Conservation (phyloP, 371 early-diverging fungal species). For the Mortierella sp. region DNA sequence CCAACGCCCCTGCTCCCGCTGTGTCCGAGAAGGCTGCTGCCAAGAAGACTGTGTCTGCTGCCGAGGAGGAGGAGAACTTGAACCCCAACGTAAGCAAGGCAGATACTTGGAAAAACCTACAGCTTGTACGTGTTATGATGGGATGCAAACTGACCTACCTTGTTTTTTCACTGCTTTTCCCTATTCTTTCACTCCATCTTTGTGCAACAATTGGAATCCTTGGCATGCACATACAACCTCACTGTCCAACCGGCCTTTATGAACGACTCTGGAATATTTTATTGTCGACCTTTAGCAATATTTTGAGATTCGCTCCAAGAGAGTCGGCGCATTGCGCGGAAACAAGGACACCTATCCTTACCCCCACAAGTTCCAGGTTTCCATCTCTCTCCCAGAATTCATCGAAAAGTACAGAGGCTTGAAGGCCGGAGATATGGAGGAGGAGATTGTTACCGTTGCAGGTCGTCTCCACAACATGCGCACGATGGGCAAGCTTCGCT, state of each 20-base stretch:
- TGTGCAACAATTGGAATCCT: too few species aligned
- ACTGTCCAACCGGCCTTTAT: too few species aligned
- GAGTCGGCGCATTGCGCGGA: conserved; percentile 83
- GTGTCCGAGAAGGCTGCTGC: conserved; percentile 59
- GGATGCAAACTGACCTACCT: background rate
- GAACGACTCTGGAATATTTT: too few species aligned
- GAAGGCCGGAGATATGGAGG: conserved; percentile 78
- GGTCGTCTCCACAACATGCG: conserved; percentile 94
- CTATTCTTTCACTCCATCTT: background rate
- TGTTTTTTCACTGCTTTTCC: background rate
- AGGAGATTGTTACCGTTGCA: conserved; percentile 82
- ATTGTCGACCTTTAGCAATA: conserved; percentile 91
- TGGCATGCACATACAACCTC: too few species aligned
- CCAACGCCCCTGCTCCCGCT: conserved; percentile 67
- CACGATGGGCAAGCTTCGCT: conserved; percentile 90
- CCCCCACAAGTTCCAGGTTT: conserved; percentile 98
- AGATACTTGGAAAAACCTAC: too few species aligned
- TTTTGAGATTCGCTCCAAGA: conserved; percentile 95
- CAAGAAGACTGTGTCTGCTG: conserved; percentile 70
- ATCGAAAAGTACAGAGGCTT: conserved; percentile 84
- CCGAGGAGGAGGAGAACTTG: conserved; percentile 83
- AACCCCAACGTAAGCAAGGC: conserved; percentile 80
- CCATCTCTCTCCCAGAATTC: conserved; percentile 85
- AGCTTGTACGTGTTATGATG: too few species aligned
- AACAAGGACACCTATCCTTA: conserved; percentile 87